Evolutionary conservation across 2,329 filamentous ascomycete genomes (phyloP), one percentile per base, ranked within the genome.

Genomic region (Fusarium veterinarium): DNA sequence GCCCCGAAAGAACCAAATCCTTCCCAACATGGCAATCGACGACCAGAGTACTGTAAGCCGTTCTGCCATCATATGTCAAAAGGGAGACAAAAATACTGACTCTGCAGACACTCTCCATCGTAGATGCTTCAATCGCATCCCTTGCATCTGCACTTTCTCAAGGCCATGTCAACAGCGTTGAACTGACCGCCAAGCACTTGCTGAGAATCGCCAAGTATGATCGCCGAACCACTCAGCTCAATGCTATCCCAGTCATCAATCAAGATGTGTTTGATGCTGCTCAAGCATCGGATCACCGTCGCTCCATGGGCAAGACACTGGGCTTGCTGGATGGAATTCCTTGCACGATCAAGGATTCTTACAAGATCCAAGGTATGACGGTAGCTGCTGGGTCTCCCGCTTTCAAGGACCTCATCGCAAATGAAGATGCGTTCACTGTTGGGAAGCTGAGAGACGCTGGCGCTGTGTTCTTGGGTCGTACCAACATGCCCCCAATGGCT

Each of bases 381-480:
- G 85, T 86, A 4, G 87, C 87, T 0, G 80, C 83, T 56, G 89
- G 88, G 2, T 90, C 88, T 0, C 86, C 86, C 4, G 89, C 88
- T 0, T 88, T 91, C 60, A 74, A 83, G 37, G 75, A 85, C 12
- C 75, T 91, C 0, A 72, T 86, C 5, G 83, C 89, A 0, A 85
- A 82, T 12, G 83, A 87, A 48, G 88, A 91, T 75, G 86, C 88
- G 3, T 85, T 85, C 6, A 84, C 85, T 10, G 87, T 88, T 0
- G 13, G 23, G 72, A 82, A 16, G 78, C 80, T 14, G 13, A 38
- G 33, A 28, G 52, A 46, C 16, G 35, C 41, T 16, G 60, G 60
- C 20, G 52, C 41, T 8, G 52, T 62, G 5, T 33, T 62, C 11
- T 35, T 62, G 33, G 60, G 60, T 8, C 13, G 52, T 3, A 62